Percentiles rank a stretch among this genome's conserved stretches.
Conservation (phyloP, 805 yeast genomes). For the Cyberlindnera maritima region DNA sequence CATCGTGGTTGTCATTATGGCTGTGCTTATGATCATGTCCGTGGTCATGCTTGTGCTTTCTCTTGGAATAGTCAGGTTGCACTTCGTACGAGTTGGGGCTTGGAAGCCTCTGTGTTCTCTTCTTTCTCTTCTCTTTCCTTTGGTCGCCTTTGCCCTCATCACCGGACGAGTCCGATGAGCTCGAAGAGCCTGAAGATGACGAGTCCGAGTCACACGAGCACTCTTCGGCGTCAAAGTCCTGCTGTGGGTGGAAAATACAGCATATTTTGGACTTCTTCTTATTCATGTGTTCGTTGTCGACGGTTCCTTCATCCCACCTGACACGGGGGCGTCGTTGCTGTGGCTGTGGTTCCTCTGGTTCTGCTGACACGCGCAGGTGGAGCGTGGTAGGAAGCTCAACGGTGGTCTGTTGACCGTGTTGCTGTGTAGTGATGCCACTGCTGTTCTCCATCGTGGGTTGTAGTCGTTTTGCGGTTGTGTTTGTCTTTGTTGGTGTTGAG, state of each 20-base stretch:
- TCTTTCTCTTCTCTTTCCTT: conserved; percentile 32
- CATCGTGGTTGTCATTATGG: not conserved
- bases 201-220: conserved; percentile 32
- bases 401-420: not conserved
- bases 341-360: conserved; percentile 15
- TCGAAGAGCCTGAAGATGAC: conserved; percentile 20
- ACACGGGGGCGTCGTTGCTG: conserved; percentile 47
- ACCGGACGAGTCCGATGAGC: conserved; percentile 34
- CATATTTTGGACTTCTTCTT: conserved; percentile 91
- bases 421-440: not conserved
- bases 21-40: not conserved
- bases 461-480: not conserved
- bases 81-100: conserved; percentile 85
- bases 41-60: conserved; percentile 13
- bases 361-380: conserved; percentile 21
- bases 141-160: conserved; percentile 38
- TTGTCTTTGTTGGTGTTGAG: not conserved
- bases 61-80: conserved; percentile 63
- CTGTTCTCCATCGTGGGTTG: not conserved
- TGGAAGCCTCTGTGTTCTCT: conserved; percentile 30
- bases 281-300: conserved; percentile 87
- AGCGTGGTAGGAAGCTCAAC: conserved; percentile 8
- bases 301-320: conserved; percentile 79
- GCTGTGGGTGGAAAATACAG: conserved; percentile 81
- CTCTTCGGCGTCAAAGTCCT: conserved; percentile 48